Conservation (phyloP, 257 asterid genomes). For the Nicotiana paniculata region DNA sequence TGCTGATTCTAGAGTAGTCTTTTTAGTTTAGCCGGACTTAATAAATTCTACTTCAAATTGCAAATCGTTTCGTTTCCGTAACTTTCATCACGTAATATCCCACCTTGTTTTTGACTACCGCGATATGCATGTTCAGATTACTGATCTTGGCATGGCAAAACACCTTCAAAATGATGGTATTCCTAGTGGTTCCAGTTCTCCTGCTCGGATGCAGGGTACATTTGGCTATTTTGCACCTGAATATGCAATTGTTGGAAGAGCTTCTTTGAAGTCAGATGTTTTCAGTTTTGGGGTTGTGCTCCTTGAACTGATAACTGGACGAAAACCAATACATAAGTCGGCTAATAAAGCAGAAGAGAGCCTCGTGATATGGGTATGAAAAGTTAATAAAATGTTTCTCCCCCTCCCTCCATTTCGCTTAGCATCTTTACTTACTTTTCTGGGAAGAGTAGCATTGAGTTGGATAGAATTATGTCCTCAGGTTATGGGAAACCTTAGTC, state of each 20-base stretch:
- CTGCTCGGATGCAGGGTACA: constrained; percentile 95
- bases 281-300: constrained; percentile 98
- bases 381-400: neutral
- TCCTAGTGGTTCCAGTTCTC: constrained; percentile 71
- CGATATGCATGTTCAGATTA: constrained; percentile 45
- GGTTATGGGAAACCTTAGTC: neutral
- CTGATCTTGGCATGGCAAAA: constrained; percentile 98
- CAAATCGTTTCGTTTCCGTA: neutral
- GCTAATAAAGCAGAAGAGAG: constrained; percentile 57
- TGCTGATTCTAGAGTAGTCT: neutral
- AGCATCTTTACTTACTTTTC: neutral
- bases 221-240: constrained; percentile 99
- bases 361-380: constrained; percentile 91
- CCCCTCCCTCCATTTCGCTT: neutral
- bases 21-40: neutral
- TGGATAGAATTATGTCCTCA: neutral
- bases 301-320: constrained; percentile 86
- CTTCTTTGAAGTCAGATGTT: constrained; percentile 91
- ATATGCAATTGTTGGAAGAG: constrained; percentile 74
- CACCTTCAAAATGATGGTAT: constrained; percentile 67
- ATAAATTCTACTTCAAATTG: neutral
- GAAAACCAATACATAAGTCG: constrained; percentile 65
- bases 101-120: neutral
- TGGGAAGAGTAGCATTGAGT: neutral
- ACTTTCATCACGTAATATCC: neutral